These are phyloP conservation scores for Thielaviopsis ethacetica DNA, from an alignment of 2,329 filamentous ascomycete genomes.

Conservation along the genomic window DNA sequence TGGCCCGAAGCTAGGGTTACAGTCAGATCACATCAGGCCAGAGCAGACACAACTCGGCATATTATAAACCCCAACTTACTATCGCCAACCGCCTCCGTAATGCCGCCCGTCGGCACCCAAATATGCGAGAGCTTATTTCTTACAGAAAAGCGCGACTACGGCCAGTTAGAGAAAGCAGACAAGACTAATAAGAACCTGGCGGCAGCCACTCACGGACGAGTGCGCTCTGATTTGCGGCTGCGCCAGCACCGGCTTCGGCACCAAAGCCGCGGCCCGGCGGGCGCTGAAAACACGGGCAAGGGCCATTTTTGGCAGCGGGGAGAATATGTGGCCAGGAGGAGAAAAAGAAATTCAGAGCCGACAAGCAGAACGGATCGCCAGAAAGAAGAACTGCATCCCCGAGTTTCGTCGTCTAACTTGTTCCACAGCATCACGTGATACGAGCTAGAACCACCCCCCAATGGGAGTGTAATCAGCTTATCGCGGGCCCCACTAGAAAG, in stretches of 20 bases:
- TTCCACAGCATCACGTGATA: conserved; percentile 4
- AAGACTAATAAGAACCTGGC: background rate
- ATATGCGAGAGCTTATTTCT: conserved; percentile 42
- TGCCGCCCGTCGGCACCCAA: conserved; percentile 64
- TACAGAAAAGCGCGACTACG: conserved; percentile 2
- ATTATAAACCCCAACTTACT: conserved; percentile 21
- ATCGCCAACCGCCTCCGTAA: conserved; percentile 39
- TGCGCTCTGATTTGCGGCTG: conserved; percentile 6
- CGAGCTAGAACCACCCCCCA: background rate
- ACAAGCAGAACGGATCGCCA: background rate
- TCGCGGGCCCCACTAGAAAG: conserved; percentile 11
- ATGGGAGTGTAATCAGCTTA: conserved; percentile 10
- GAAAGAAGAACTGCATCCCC: background rate
- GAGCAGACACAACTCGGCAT: background rate
- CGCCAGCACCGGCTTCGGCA: background rate
- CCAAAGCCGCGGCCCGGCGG: background rate
- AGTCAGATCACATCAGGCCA: background rate
- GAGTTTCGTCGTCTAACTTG: background rate
- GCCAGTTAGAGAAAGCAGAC: background rate
- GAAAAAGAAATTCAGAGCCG: background rate
- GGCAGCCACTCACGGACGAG: conserved; percentile 4
- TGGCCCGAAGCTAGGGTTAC: conserved; percentile 8
- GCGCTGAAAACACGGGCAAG: background rate
- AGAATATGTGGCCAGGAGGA: background rate
- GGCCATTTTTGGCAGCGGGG: background rate